phyloP scores from a whole-genome alignment of 2,329 filamentous ascomycete genomes.

The Aureobasidium subglaciale region DNA sequence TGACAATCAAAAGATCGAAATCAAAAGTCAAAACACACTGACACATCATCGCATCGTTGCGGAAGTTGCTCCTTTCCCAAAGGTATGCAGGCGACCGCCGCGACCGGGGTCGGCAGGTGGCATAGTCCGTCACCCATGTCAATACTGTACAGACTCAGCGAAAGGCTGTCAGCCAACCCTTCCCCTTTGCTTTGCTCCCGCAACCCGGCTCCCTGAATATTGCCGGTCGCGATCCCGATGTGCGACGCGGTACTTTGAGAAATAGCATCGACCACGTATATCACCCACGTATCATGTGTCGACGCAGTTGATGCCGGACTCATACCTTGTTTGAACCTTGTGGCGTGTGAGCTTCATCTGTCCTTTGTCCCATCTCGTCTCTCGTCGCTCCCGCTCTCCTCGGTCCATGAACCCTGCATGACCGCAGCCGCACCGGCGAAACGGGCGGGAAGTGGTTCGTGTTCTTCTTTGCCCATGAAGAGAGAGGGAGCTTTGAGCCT shows the following conservation, averaged over 20 bases:
- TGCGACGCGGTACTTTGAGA: neutral
- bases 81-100: neutral
- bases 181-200: neutral
- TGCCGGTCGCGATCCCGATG: neutral
- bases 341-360: neutral
- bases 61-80: neutral
- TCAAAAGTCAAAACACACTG: neutral
- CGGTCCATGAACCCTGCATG: constrained; percentile 1
- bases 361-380: neutral
- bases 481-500: too few relatives aligned
- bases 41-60: neutral
- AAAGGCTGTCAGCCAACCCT: neutral
- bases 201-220: neutral
- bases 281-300: neutral
- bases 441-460: neutral
- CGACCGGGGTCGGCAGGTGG: neutral
- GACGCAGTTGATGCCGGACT: neutral
- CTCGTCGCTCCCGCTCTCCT: neutral
- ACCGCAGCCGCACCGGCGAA: neutral
- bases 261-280: too few relatives aligned
- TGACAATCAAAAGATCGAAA: neutral
- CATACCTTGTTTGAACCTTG: neutral
- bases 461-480: too few relatives aligned
- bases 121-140: constrained; percentile 2
- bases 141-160: neutral